phyloP scores from a whole-genome alignment of 2,329 filamentous ascomycete species.

The Nannizziopsis arthrosporioides region DNA sequence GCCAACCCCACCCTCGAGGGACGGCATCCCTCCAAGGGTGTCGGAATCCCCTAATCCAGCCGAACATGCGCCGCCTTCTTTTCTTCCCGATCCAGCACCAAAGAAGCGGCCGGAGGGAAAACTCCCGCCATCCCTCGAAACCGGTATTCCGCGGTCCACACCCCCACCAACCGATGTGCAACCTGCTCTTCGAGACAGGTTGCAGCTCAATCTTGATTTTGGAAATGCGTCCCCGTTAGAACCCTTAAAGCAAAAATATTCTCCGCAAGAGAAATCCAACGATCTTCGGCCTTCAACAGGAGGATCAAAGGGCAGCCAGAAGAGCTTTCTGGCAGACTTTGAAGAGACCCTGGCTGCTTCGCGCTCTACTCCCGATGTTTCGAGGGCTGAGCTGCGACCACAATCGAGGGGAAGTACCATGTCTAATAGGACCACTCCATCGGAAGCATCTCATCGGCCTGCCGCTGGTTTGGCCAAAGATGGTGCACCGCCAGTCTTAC shows the following conservation, averaged over 20 bases:
- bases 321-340: constrained; percentile 22
- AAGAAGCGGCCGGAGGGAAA: constrained; percentile 5
- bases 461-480: constrained; percentile 7
- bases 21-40: constrained; percentile 17
- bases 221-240: constrained; percentile 6
- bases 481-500: neutral
- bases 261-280: neutral
- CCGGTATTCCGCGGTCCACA: neutral
- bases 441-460: constrained; percentile 15
- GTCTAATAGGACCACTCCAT: constrained; percentile 10
- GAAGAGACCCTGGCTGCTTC: constrained; percentile 27
- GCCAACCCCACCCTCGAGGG: constrained; percentile 18
- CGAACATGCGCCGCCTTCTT: constrained; percentile 4
- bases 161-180: neutral
- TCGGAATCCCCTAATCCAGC: neutral
- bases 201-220: constrained; percentile 1
- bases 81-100: constrained; percentile 9
- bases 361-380: constrained; percentile 25
- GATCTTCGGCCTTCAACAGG: constrained; percentile 1
- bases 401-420: constrained; percentile 25
- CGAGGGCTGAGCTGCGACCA: constrained; percentile 24
- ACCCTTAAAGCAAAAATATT: constrained; percentile 5
- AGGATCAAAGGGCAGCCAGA: constrained; percentile 18
- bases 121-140: neutral
- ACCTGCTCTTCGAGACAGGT: neutral